A percentile compares a stretch with the other conserved stretches of the same genome.
phyloP scores from a whole-genome alignment of 495 filamentous ascomycete species.

The Hypoxylon subgilvum region DNA sequence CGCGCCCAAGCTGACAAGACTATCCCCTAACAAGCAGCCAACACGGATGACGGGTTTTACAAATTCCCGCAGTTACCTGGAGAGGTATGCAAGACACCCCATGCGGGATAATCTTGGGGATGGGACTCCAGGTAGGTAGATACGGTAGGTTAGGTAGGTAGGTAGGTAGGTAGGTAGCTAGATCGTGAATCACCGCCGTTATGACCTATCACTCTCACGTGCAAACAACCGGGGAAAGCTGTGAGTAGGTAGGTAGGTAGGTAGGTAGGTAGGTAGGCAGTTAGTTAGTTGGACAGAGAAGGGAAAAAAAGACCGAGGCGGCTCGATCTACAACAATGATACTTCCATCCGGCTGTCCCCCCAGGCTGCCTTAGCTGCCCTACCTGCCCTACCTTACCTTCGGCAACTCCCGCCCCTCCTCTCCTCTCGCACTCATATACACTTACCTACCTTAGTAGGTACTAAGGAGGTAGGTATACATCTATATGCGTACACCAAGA shows the following conservation, averaged over 20 bases:
- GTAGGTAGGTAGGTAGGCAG: no score
- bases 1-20: not conserved
- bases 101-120: not conserved
- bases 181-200: not conserved
- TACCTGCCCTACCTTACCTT: constrained; percentile 25
- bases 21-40: constrained; percentile 1
- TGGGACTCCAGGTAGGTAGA: no score
- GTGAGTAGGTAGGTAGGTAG: no score
- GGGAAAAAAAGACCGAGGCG: not conserved
- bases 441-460: not conserved
- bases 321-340: constrained; percentile 3
- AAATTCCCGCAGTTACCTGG: no score
- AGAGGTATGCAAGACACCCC: constrained; percentile 7
- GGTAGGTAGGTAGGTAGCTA: no score
- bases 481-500: not conserved
- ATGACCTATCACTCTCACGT: not conserved
- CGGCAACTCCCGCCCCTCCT: constrained; percentile 30
- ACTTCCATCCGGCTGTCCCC: no score
- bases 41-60: constrained; percentile 10
- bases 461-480: not conserved
- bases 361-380: no score
- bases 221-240: no score
- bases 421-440: not conserved
- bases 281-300: no score
- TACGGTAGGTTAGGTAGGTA: no score